Percentiles rank a stretch among this genome's conserved stretches.
Evolutionary conservation across 768 basidiomycete species (phyloP).

Genomic region (Hebeloma cylindrosporum): DNA sequence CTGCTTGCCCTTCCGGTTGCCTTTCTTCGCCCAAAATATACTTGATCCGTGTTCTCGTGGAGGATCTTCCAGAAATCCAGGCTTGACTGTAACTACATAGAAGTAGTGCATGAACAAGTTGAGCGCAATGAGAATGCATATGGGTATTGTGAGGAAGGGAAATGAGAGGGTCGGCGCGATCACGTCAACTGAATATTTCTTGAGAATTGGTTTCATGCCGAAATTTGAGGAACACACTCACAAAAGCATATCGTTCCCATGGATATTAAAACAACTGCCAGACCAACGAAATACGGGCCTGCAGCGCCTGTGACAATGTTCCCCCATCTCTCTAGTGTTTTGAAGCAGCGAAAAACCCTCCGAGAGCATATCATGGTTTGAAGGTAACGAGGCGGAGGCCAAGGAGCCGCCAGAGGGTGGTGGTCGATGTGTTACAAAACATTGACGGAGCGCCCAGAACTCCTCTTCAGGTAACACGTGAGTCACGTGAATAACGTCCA

Average conservation of each 20-base stretch:
- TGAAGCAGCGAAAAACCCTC: slow-evolving; percentile 53
- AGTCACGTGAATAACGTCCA: no score
- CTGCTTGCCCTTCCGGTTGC: slow-evolving; percentile 27
- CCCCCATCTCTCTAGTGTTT: slow-evolving; percentile 65
- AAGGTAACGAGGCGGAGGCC: not conserved
- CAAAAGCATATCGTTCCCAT: slow-evolving; percentile 78
- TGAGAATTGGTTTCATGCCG: no score
- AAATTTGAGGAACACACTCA: no score
- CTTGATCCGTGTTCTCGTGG: slow-evolving; percentile 39
- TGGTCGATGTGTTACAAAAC: no score
- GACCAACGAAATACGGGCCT: slow-evolving; percentile 83
- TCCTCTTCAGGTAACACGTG: no score
- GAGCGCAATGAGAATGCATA: slow-evolving; percentile 71
- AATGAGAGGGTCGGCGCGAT: slow-evolving; percentile 65
- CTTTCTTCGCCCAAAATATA: slow-evolving; percentile 57
- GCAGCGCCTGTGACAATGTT: slow-evolving; percentile 87
- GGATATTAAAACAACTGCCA: slow-evolving; percentile 74
- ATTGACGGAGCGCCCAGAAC: no score
- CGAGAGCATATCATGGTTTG: slow-evolving; percentile 41
- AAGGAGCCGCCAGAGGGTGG: no score
- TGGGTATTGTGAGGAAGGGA: slow-evolving; percentile 59
- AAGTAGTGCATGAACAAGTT: slow-evolving; percentile 87
- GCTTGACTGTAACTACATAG: slow-evolving; percentile 73
- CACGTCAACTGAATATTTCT: slow-evolving; percentile 86
- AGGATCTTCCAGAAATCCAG: slow-evolving; percentile 76